A percentile compares a stretch with the other conserved stretches of the same genome.
These are phyloP conservation scores for Thelonectria blattea DNA, from an alignment of 2,329 filamentous ascomycete genomes.

Conservation along the genomic window DNA sequence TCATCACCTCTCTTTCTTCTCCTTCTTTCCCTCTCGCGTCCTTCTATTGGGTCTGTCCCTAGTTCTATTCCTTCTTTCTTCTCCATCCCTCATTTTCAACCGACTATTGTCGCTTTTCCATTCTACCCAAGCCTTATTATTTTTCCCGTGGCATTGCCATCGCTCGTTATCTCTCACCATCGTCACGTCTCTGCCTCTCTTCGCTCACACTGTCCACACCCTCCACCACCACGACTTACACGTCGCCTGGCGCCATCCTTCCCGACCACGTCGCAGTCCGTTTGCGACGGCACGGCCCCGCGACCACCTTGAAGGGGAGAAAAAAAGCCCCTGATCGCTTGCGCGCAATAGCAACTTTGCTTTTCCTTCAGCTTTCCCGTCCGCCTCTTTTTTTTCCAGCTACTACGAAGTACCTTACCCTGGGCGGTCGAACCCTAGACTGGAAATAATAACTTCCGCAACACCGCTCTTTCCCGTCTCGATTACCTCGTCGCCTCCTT, in stretches of 20 bases:
- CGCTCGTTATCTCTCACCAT: slow-evolving; percentile 2
- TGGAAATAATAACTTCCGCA: slow-evolving; percentile 6
- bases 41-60: slow-evolving; percentile 20
- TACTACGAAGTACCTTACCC: slow-evolving; percentile 1
- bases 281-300: slow-evolving; percentile 19
- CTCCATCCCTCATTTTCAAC: not conserved
- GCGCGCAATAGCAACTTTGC: slow-evolving; percentile 18
- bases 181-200: not conserved
- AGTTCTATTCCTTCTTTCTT: slow-evolving; percentile 20
- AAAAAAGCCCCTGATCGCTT: slow-evolving; percentile 14
- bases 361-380: slow-evolving; percentile 14
- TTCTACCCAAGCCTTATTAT: not conserved
- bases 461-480: not conserved
- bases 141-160: not conserved
- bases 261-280: slow-evolving; percentile 10
- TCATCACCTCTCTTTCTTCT: slow-evolving; percentile 30
- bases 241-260: slow-evolving; percentile 19
- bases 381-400: not conserved
- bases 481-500: slow-evolving; percentile 14
- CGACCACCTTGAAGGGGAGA: slow-evolving; percentile 3
- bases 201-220: not conserved
- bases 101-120: not conserved
- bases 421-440: slow-evolving; percentile 2
- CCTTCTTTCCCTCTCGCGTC: slow-evolving; percentile 24
- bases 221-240: slow-evolving; percentile 22